These are phyloP conservation scores for Vachellia collinsii DNA, from an alignment of 306 rosid species.

Conservation along the genomic window DNA sequence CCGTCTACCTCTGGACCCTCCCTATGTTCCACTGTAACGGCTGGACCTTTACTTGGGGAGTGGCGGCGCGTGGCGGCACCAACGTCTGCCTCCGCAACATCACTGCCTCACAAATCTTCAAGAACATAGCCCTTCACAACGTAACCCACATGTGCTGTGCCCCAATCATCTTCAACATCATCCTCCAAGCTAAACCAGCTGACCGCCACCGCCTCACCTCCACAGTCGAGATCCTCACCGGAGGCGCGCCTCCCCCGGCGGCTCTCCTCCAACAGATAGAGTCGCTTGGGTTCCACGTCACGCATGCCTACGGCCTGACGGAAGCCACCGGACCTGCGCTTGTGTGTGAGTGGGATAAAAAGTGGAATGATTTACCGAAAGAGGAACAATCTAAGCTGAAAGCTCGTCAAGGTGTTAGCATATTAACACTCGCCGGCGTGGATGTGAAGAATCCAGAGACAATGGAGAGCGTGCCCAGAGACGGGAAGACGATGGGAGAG, in stretches of 20 bases:
- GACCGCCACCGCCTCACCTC: constrained; percentile 37
- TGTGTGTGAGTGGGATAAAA: constrained; percentile 84
- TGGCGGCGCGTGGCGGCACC: constrained; percentile 91
- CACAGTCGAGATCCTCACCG: constrained; percentile 70
- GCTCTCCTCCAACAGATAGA: constrained; percentile 60
- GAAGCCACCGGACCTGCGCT: constrained; percentile 95
- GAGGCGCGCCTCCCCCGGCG: constrained; percentile 90
- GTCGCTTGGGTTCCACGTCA: constrained; percentile 73
- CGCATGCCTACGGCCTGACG: constrained; percentile 88
- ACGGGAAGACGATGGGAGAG: constrained; percentile 84
- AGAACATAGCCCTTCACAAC: constrained; percentile 49
- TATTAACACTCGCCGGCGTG: constrained; percentile 62
- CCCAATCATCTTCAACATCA: constrained; percentile 71
- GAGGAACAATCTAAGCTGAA: constrained; percentile 58
- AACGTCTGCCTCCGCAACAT: constrained; percentile 72
- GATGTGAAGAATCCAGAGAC: constrained; percentile 76
- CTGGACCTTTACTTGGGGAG: constrained; percentile 97
- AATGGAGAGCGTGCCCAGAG: constrained; percentile 65
- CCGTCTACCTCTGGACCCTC: constrained; percentile 81
- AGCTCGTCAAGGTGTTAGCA: constrained; percentile 82
- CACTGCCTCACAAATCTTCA: constrained; percentile 60
- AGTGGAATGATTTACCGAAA: constrained; percentile 62
- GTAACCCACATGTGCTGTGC: constrained; percentile 99
- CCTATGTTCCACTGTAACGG: constrained; percentile 98
- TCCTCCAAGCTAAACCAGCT: constrained; percentile 52